These are phyloP conservation scores for Tagetes erecta DNA, from an alignment of 129 eudicot species.

Conservation along the genomic window DNA sequence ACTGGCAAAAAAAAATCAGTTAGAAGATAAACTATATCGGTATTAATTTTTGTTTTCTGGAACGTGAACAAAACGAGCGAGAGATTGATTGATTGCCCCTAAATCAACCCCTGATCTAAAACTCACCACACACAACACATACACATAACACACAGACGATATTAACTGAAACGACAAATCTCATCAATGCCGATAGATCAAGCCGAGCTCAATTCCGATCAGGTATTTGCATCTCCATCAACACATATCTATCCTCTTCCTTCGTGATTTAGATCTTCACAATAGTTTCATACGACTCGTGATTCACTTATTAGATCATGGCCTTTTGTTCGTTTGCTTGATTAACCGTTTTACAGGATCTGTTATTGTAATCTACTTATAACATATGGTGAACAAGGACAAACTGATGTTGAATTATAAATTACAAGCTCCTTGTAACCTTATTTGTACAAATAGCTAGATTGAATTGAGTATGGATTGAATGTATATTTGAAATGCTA, in stretches of 20 bases:
- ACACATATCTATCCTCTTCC: too few species aligned
- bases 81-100: neutral
- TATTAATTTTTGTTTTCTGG: too few species aligned
- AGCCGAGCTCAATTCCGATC: conserved; percentile 62
- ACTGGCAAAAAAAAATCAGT: too few species aligned
- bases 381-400: neutral
- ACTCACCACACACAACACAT: conserved; percentile 13
- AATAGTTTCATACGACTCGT: neutral
- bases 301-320: conserved; percentile 16
- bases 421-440: neutral
- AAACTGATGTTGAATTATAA: conserved; percentile 7
- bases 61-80: conserved; percentile 27
- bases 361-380: neutral
- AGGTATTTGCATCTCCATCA: conserved; percentile 37
- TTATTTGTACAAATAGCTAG: neutral
- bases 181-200: conserved; percentile 56
- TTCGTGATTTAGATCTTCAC: conserved; percentile 14
- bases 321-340: conserved; percentile 4
- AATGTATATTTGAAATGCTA: neutral
- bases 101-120: conserved; percentile 30
- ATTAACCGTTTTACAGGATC: conserved; percentile 1
- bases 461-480: neutral
- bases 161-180: conserved; percentile 13
- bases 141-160: neutral
- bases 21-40: too few species aligned